Conservation (phyloP, 192 early-diverging fungal species). For the Coemansia biformis region DNA sequence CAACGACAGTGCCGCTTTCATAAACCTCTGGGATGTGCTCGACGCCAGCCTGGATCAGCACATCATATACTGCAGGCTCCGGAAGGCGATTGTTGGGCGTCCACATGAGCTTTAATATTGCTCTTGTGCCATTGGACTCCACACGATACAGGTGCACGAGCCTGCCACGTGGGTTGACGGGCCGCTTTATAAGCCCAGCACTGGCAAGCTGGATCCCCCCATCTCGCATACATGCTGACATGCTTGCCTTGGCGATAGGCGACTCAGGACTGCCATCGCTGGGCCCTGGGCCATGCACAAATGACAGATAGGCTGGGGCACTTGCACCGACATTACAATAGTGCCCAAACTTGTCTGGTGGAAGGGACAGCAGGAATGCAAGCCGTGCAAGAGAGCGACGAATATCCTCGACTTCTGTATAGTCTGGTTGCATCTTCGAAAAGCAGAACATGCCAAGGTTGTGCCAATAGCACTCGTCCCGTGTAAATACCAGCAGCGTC, state of each 20-base stretch:
- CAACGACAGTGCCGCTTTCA: no score
- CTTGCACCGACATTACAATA: slow-evolving; percentile 1
- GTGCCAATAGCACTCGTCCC: neutral
- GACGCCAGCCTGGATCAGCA: neutral
- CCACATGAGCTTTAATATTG: slow-evolving; percentile 1
- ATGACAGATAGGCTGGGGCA: neutral
- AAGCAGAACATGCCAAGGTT: neutral
- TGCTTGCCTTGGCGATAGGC: no score
- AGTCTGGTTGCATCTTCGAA: neutral
- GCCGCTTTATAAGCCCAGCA: no score
- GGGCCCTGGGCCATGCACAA: no score
- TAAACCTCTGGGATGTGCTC: slow-evolving; percentile 8
- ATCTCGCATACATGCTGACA: no score
- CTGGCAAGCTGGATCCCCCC: no score
- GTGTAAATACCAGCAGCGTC: slow-evolving; percentile 4
- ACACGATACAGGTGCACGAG: neutral
- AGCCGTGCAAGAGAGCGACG: neutral
- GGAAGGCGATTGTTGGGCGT: slow-evolving; percentile 1
- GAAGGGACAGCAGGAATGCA: slow-evolving; percentile 2
- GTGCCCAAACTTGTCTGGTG: slow-evolving; percentile 4
- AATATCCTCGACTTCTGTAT: neutral
- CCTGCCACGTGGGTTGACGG: no score
- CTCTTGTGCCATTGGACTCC: neutral
- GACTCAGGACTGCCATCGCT: no score
- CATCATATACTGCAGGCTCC: slow-evolving; percentile 8